phyloP scores from a whole-genome alignment of 805 yeast genomes.

The Saturnispora quitensis region DNA sequence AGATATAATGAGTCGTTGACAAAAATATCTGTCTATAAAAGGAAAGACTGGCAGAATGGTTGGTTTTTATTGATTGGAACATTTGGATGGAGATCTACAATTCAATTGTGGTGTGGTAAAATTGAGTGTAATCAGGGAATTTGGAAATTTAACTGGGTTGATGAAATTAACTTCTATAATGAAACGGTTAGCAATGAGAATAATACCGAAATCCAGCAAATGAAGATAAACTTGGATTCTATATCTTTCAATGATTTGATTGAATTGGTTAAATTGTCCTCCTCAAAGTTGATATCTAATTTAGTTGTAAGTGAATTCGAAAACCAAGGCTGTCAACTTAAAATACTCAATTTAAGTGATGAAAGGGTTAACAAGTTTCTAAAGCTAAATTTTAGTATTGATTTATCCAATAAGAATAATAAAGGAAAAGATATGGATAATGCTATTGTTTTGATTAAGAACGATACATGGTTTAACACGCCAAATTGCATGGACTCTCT shows the following conservation, averaged over 20 bases:
- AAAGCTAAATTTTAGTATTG: constrained; percentile 22
- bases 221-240: constrained; percentile 4
- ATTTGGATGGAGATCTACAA: constrained; percentile 28
- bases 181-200: not conserved
- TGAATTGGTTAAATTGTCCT: constrained; percentile 34
- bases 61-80: constrained; percentile 42
- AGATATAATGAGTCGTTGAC: constrained; percentile 16
- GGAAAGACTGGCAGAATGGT: constrained; percentile 47
- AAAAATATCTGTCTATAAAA: constrained; percentile 31
- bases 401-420: constrained; percentile 1
- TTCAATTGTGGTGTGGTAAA: constrained; percentile 46
- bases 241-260: constrained; percentile 28
- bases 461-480: constrained; percentile 29
- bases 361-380: constrained; percentile 16
- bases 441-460: constrained; percentile 27
- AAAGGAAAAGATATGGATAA: constrained; percentile 14
- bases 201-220: not conserved
- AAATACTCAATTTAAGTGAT: constrained; percentile 22
- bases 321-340: constrained; percentile 30
- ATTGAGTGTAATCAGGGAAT: constrained; percentile 41
- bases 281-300: constrained; percentile 41
- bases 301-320: constrained; percentile 43
- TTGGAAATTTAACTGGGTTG: constrained; percentile 48
- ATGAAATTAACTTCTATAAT: constrained; percentile 18
- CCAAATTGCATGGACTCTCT: constrained; percentile 30